Conservation (phyloP, 2,329 filamentous ascomycete species). For the Aschersonia sp. region DNA sequence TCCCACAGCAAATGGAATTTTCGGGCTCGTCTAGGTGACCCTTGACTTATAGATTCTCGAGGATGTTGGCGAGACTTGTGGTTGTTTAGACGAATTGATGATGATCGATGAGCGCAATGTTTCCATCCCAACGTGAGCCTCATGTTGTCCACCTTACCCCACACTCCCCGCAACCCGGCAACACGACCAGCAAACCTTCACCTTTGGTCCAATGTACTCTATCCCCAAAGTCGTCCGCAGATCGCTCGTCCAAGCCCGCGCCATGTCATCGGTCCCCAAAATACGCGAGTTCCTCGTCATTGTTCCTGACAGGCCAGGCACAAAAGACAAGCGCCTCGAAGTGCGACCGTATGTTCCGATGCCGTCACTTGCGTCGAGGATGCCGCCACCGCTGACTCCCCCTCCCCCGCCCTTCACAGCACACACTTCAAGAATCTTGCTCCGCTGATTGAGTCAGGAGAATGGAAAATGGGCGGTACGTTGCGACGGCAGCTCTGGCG, state of each 20-base stretch:
- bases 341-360: conserved; percentile 35
- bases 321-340: conserved; percentile 44
- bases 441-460: conserved; percentile 35
- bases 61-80: no score
- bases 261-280: conserved; percentile 15
- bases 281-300: conserved; percentile 55
- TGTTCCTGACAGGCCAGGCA: conserved; percentile 49
- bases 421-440: conserved; percentile 43
- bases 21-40: no score
- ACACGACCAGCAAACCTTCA: background rate
- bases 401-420: conserved; percentile 4
- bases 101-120: no score
- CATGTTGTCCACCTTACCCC: background rate
- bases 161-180: background rate
- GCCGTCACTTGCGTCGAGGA: no score
- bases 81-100: no score
- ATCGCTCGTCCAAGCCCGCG: conserved; percentile 4
- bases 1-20: no score
- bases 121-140: no score
- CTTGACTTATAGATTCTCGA: no score
- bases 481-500: conserved; percentile 1
- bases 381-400: no score
- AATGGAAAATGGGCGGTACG: conserved; percentile 50
- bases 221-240: background rate
- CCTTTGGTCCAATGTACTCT: background rate